Percentiles rank a stretch among this genome's conserved stretches.
phyloP scores from a whole-genome alignment of 257 asterid species.

The Leptodermis oblonga region DNA sequence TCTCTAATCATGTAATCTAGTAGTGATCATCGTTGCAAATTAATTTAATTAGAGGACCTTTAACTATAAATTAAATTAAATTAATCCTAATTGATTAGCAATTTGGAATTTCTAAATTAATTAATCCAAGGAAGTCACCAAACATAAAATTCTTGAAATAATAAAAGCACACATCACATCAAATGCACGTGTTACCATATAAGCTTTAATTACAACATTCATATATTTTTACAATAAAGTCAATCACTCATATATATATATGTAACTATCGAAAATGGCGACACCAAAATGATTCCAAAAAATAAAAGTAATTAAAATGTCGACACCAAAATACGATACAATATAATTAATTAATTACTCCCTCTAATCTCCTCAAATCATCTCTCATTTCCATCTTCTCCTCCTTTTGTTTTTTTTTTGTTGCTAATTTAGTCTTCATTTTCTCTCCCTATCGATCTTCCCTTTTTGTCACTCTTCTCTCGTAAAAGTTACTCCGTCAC shows the following conservation, averaged over 20 bases:
- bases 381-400: too few species aligned
- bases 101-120: neutral
- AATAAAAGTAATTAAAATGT: too few species aligned
- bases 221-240: neutral
- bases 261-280: neutral
- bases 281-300: neutral
- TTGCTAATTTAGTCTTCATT: too few species aligned
- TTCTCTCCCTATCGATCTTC: too few species aligned
- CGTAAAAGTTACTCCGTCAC: too few species aligned
- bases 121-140: neutral
- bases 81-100: neutral
- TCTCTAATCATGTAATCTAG: neutral
- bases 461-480: too few species aligned
- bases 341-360: too few species aligned
- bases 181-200: slow-evolving; percentile 6
- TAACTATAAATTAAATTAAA: too few species aligned
- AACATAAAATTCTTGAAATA: neutral
- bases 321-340: too few species aligned
- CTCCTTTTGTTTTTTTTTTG: too few species aligned
- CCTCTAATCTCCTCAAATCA: too few species aligned
- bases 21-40: neutral
- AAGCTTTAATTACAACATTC: neutral
- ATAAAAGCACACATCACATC: slow-evolving; percentile 1
- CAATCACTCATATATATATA: neutral
- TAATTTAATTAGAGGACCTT: too few species aligned